Evolutionary conservation across 352 stramenopile genomes (phyloP).

Genomic region (Pythium volutum): DNA sequence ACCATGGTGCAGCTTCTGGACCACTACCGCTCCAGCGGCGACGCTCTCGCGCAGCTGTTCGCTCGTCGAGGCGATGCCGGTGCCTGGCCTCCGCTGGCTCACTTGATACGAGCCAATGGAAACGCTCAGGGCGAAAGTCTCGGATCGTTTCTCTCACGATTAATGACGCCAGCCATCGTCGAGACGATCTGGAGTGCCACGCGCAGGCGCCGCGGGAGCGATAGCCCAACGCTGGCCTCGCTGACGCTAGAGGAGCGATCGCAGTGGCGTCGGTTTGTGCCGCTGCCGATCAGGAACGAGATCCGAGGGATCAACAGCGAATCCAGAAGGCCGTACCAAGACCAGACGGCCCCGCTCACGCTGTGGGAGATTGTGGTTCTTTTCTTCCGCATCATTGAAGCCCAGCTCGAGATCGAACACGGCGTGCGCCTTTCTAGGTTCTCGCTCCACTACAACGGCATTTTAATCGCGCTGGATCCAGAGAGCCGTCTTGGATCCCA

Average conservation of each 20-base stretch:
- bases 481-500: neutral
- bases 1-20: neutral
- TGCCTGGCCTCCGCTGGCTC: too few relatives aligned
- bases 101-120: neutral
- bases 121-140: neutral
- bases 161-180: neutral
- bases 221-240: neutral
- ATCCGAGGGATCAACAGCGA: neutral
- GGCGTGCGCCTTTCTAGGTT: neutral
- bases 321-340: neutral
- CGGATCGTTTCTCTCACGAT: neutral
- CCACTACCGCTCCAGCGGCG: neutral
- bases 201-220: neutral
- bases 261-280: neutral
- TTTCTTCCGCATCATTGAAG: slow-evolving; percentile 1
- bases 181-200: neutral
- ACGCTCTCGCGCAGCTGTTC: neutral
- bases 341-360: neutral
- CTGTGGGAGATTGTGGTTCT: neutral
- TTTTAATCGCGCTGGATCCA: neutral
- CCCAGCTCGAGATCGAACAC: neutral
- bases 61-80: neutral
- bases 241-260: neutral
- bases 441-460: slow-evolving; percentile 1
- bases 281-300: neutral